Conservation (phyloP, 2,329 filamentous ascomycete genomes). For the Herpotrichia juniperi region DNA sequence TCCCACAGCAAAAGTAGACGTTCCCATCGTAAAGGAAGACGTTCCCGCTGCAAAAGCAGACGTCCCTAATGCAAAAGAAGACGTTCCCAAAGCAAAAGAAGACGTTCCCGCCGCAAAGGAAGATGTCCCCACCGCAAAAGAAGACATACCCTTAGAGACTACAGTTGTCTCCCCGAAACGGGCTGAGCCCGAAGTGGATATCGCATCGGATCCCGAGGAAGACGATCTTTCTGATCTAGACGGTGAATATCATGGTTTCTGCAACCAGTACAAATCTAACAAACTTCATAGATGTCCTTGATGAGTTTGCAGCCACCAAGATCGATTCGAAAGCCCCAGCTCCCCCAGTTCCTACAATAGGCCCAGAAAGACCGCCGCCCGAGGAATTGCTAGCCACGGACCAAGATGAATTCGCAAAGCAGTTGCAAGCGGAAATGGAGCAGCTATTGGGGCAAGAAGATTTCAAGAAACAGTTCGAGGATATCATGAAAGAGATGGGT, state of each 20-base stretch:
- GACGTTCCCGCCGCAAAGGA: no score
- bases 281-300: constrained; percentile 74
- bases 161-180: no score
- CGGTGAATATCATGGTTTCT: constrained; percentile 57
- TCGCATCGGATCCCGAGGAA: constrained; percentile 85
- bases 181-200: constrained; percentile 30
- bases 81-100: no score
- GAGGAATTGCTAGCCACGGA: constrained; percentile 36
- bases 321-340: constrained; percentile 54
- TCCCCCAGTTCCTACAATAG: constrained; percentile 42
- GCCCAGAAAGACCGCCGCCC: constrained; percentile 46
- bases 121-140: no score
- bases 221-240: constrained; percentile 92
- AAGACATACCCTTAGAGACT: no score
- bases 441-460: constrained; percentile 76
- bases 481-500: constrained; percentile 74
- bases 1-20: no score
- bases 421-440: constrained; percentile 90
- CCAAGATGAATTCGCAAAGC: constrained; percentile 78
- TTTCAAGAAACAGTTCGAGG: constrained; percentile 79
- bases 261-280: constrained; percentile 10
- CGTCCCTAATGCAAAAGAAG: no score
- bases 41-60: no score
- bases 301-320: constrained; percentile 79
- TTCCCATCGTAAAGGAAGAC: no score